A percentile compares a stretch with the other conserved stretches of the same genome.
phyloP scores from a whole-genome alignment of 2,329 filamentous ascomycete species.

The Pseudogymnoascus sp. region DNA sequence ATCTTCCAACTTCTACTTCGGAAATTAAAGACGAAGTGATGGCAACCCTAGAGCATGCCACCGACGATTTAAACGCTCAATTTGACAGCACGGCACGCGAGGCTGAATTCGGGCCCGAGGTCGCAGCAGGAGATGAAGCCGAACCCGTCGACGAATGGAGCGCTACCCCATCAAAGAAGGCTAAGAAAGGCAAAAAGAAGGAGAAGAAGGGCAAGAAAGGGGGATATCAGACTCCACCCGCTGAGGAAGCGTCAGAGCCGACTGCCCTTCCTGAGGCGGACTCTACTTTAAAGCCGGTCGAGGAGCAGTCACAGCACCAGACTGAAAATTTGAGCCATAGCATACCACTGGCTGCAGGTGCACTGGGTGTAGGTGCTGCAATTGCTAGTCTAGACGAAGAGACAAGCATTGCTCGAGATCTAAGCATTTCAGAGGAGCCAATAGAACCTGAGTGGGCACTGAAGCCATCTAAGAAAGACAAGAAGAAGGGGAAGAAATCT shows the following conservation, averaged over 20 bases:
- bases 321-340: conserved; percentile 25
- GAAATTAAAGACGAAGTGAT: background rate
- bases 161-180: conserved; percentile 9
- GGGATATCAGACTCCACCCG: background rate
- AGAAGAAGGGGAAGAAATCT: conserved; percentile 7
- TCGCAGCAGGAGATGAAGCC: background rate
- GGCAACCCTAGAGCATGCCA: background rate
- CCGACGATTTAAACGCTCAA: background rate
- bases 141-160: background rate
- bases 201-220: background rate
- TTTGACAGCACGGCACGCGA: background rate
- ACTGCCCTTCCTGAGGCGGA: background rate
- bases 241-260: background rate
- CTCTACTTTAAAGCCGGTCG: background rate
- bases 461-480: conserved; percentile 7
- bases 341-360: conserved; percentile 23
- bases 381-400: background rate
- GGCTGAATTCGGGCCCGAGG: background rate
- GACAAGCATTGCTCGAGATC: conserved; percentile 12
- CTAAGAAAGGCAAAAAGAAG: conserved; percentile 30
- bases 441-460: conserved; percentile 7
- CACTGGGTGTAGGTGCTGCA: background rate
- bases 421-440: conserved; percentile 10
- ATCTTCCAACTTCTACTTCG: background rate
- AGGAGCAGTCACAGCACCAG: background rate